phyloP scores from a whole-genome alignment of 2,329 filamentous ascomycete species.

The Diaporthe vexans region DNA sequence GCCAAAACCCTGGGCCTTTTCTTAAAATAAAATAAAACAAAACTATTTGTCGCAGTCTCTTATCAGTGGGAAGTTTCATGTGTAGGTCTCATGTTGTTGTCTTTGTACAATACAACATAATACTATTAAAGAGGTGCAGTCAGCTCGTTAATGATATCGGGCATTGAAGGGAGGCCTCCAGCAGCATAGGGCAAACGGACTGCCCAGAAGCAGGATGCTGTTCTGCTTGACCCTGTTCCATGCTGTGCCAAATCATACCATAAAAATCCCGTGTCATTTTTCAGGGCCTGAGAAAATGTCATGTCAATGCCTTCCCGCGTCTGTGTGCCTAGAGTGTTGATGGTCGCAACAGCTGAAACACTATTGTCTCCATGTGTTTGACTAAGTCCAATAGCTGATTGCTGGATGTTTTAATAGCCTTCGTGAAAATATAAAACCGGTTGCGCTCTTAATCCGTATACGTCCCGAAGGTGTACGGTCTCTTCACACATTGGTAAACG shows the following conservation, averaged over 20 bases:
- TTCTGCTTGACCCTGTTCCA: background rate
- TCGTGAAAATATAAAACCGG: too few relatives aligned
- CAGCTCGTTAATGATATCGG: too few relatives aligned
- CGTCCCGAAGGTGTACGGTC: too few relatives aligned
- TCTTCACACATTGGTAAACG: too few relatives aligned
- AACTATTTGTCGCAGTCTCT: background rate
- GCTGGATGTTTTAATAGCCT: too few relatives aligned
- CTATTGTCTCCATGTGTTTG: background rate
- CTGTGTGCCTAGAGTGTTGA: too few relatives aligned
- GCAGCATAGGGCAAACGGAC: too few relatives aligned
- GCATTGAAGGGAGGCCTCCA: too few relatives aligned
- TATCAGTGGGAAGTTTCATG: background rate
- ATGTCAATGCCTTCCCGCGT: background rate
- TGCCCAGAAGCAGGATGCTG: background rate
- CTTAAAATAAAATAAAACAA: too few relatives aligned
- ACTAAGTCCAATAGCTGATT: background rate
- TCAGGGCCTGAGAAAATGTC: background rate
- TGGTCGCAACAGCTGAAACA: background rate
- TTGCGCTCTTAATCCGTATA: too few relatives aligned
- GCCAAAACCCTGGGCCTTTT: background rate
- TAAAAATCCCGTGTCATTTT: background rate
- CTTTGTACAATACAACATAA: background rate
- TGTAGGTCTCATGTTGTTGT: background rate
- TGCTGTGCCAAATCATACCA: background rate
- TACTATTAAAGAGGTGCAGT: background rate